phyloP scores from a whole-genome alignment of 164 flowering plant species.

The grape (Vitis vinifera) region ASM3070453v1 NC_081810.1:20059001-20059500 shows the following conservation, averaged over 20 bases:
- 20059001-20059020: neutral
- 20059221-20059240: slow-evolving; percentile 78
- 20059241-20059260: slow-evolving; percentile 90
- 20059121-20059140: slow-evolving; percentile 2
- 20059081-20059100: neutral
- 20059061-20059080: slow-evolving; percentile 5
- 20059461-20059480: too few species aligned
- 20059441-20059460: too few species aligned
- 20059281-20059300: slow-evolving; percentile 95
- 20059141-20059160: slow-evolving; percentile 25
- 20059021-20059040: neutral
- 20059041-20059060: neutral
- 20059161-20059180: neutral
- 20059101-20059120: slow-evolving; percentile 10
- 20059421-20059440: neutral
- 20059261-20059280: slow-evolving; percentile 94
- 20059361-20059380: neutral
- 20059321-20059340: slow-evolving; percentile 38
- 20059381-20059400: neutral
- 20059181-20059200: slow-evolving; percentile 72
- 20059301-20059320: slow-evolving; percentile 92
- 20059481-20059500: too few species aligned
- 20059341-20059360: neutral
- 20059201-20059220: slow-evolving; percentile 78
- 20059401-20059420: neutral